Evolutionary conservation across 208 protist genomes (phyloP), one percentile per base, ranked within the genome.

Genomic region (Trypanosoma theileri): DNA sequence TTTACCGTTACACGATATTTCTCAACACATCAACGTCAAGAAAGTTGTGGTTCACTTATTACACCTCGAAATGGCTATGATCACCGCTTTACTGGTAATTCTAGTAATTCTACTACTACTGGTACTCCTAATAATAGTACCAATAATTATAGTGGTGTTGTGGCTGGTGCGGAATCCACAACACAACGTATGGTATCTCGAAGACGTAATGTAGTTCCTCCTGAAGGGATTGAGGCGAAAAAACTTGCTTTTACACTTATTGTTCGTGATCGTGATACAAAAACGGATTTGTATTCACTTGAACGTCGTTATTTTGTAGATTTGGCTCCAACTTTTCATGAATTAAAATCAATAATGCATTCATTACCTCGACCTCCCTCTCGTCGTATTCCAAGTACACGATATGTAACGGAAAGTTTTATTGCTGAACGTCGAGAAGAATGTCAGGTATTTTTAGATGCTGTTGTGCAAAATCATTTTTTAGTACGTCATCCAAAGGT

Each of bases 401-500:
- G 85, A 48, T 74, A 86, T 24, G 85, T 83, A 7, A 81, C 81
- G 0, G 79, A 82, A 19, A 66, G 50, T n/a, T 91, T 84, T 73
- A 69, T 77, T 24, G 79, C 82, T 60, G 80, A 85, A 67, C 79
- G 81, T 3, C 79, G 79, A 8, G 52, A 9, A 0, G 85, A 91
- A 66, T 74, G 71, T 19, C 70, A 84, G 68, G 31, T 21, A 19
- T 79, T 87, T 35, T 22, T 85, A 0, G 66, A 80, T 44, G 72
- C 75, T 0, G 69, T 84, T 17, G 54, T 67, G 40, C 50, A 62
- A 59, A 82, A 73, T 53, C 68, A 72, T n/a, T 81, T 82, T 58
- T 64, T 78, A 3, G 53, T 91, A 46, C 77, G 82, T 22, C 82
- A 91, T 71, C 81, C 81, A 0, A 69, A 71, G 3, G 22, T 87